Evolutionary conservation across 2,329 filamentous ascomycete species (phyloP).

Genomic region (Neonectria hederae): DNA sequence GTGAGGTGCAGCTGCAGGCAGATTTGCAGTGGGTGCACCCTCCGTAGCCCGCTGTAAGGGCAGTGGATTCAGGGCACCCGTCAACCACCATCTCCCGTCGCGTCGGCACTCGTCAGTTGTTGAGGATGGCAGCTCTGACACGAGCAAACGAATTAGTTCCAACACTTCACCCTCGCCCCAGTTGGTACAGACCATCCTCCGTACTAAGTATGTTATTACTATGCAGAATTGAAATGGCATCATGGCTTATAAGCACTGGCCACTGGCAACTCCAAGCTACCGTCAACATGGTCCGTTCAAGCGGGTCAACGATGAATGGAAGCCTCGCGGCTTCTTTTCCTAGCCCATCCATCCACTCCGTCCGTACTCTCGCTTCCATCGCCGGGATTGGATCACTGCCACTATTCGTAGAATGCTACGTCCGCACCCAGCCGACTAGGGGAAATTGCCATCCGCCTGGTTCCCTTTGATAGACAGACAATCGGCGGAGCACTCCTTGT

Average conservation of each 20-base stretch:
- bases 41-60: not conserved
- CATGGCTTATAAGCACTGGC: not conserved
- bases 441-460: conserved; percentile 16
- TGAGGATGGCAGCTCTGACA: not conserved
- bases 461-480: not conserved
- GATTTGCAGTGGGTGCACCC: not conserved
- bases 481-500: conserved; percentile 11
- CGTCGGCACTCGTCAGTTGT: not conserved
- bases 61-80: no score
- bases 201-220: no score
- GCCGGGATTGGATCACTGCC: not conserved
- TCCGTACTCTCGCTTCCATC: conserved; percentile 14
- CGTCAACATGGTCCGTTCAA: conserved; percentile 6
- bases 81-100: not conserved
- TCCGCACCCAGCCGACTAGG: not conserved
- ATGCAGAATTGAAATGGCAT: not conserved
- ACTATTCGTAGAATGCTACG: not conserved
- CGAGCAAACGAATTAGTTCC: not conserved
- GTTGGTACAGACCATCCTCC: no score
- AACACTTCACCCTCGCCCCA: no score
- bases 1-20: no score
- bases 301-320: conserved; percentile 8
- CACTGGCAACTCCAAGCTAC: conserved; percentile 2
- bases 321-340: conserved; percentile 6
- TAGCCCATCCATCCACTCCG: conserved; percentile 2